phyloP scores from a whole-genome alignment of 768 basidiomycete species.

The Mycena leptocephala region DNA sequence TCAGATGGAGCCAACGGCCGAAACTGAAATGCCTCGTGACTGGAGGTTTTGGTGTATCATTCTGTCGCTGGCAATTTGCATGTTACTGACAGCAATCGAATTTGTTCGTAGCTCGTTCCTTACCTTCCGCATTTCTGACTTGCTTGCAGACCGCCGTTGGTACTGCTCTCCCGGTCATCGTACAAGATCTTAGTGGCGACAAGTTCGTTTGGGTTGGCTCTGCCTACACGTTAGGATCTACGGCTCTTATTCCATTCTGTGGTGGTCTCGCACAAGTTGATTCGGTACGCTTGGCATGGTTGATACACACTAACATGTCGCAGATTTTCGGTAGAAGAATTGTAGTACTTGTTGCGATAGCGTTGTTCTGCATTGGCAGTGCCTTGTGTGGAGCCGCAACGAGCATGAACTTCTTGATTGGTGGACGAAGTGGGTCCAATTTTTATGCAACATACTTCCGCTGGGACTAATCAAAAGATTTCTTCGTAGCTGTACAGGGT shows the following conservation, averaged over 20 bases:
- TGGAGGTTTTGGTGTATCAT: too few species aligned
- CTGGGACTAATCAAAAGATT: background rate
- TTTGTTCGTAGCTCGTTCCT: too few species aligned
- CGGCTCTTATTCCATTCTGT: slow-evolving; percentile 50
- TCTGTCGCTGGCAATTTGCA: too few species aligned
- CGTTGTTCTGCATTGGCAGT: slow-evolving; percentile 59
- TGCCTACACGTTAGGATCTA: slow-evolving; percentile 45
- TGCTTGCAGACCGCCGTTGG: too few species aligned
- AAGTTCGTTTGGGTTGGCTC: slow-evolving; percentile 46
- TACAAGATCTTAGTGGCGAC: slow-evolving; percentile 43
- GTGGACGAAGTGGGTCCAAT: slow-evolving; percentile 50
- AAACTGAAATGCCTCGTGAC: too few species aligned
- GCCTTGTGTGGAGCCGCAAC: slow-evolving; percentile 60
- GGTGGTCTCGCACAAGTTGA: slow-evolving; percentile 49
- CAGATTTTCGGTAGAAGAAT: slow-evolving; percentile 59
- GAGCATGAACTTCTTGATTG: slow-evolving; percentile 60
- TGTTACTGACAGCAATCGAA: too few species aligned
- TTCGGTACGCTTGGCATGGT: background rate
- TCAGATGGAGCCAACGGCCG: too few species aligned
- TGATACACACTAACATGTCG: background rate
- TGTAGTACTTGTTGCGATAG: slow-evolving; percentile 48
- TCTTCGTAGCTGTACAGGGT: slow-evolving; percentile 53
- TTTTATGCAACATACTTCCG: background rate
- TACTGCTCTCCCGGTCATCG: slow-evolving; percentile 51
- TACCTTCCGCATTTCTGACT: too few species aligned